Base-by-base conservation (phyloP, 345 rosid species). In the Linum usitatissimum region DNA sequence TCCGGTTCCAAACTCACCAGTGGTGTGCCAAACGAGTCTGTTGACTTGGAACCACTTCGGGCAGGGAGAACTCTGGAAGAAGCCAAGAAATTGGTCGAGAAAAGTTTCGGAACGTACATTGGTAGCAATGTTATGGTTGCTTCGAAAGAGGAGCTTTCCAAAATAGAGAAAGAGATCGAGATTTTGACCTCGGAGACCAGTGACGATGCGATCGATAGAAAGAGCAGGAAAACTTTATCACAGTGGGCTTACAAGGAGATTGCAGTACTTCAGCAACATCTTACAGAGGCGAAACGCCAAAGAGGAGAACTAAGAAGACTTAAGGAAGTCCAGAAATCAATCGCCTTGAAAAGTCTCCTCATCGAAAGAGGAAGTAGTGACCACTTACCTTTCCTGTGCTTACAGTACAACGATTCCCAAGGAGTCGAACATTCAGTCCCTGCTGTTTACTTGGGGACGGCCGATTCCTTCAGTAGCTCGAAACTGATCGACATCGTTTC, bases 101-200 rank as follows among this genome's bases (percentile, higher is more conserved):
- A 79, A 77, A 93, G 99, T 79, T 90, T 93, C 53, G 99, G 99
- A 68, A 93, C 89, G 74, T 93, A 90, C 63, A 83, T 90, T 66
- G 86, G 99, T 58, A 93, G 97, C 79, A 87, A 84, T 64, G 99
- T 93, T 56, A 86, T 70, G 96, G 71, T 85, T 73, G 88, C 99
- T 68, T 88, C 99, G 13, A 85, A 89, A 76, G 93, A 84, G 66
- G 96, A 93, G 78, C 91, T 90, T 57, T 77, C 79, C 59, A 84
- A 78, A 73, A 87, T 87, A 54, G 78, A 82, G 73, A 77, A 77
- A 61, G 91, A 89, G 77, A 84, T 87, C 18, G 85, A 83, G 76
- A 76, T 66, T 31, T 79, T 93, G 57, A 79, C 82, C 30, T 75
- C 80, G 34, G 96, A 84, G 65, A 83, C 84, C 62, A 86, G 78